These are phyloP conservation scores for Rutstroemia sp. DNA, from an alignment of 2,329 filamentous ascomycete genomes.

Conservation along the genomic window DNA sequence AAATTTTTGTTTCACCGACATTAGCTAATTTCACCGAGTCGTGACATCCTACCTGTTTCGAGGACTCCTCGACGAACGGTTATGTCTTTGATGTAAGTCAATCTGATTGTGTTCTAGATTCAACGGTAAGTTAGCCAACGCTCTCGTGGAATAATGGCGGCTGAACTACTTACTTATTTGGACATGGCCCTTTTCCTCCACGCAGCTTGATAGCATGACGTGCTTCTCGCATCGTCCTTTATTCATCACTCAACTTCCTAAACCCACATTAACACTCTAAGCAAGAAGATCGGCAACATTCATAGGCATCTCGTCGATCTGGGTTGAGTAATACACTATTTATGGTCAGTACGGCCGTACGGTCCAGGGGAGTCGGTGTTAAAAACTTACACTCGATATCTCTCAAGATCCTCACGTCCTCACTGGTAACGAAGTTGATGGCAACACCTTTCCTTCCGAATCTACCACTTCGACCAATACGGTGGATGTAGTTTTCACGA, in stretches of 20 bases:
- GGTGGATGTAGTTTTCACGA: slow-evolving; percentile 99
- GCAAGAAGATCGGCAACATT: slow-evolving; percentile 46
- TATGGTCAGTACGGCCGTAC: slow-evolving; percentile 14
- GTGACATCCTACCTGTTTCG: background rate
- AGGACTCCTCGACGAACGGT: background rate
- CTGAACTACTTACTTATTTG: slow-evolving; percentile 20
- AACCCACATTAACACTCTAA: slow-evolving; percentile 13
- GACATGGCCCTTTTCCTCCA: slow-evolving; percentile 27
- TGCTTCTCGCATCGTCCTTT: slow-evolving; percentile 8
- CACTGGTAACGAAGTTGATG: slow-evolving; percentile 98
- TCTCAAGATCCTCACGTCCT: slow-evolving; percentile 93
- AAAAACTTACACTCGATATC: slow-evolving; percentile 78
- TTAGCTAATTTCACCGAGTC: background rate
- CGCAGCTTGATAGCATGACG: slow-evolving; percentile 17
- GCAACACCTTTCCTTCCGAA: slow-evolving; percentile 98
- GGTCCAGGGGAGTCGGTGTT: background rate
- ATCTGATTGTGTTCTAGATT: background rate
- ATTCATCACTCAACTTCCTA: background rate
- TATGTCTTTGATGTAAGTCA: background rate
- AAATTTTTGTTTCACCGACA: background rate
- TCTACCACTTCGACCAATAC: slow-evolving; percentile 89
- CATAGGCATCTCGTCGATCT: slow-evolving; percentile 80
- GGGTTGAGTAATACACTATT: slow-evolving; percentile 64
- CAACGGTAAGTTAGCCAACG: background rate
- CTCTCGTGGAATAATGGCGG: background rate